A percentile compares a stretch with the other conserved stretches of the same genome.
Conservation (phyloP, 2,329 filamentous ascomycete genomes). For the Nannizziopsis arthrosporioides region DNA sequence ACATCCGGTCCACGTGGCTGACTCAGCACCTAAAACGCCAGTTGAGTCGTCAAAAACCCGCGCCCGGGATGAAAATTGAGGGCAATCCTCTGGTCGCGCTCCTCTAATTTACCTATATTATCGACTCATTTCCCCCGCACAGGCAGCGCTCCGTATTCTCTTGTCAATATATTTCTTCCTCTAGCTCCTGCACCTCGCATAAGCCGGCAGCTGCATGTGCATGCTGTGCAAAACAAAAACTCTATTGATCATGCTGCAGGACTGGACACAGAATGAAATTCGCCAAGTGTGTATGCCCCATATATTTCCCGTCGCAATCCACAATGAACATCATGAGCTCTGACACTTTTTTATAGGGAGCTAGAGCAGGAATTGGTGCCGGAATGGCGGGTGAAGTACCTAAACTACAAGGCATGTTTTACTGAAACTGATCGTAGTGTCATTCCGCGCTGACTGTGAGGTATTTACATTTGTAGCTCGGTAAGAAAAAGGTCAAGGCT, state of each 20-base stretch:
- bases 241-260: conserved; percentile 8
- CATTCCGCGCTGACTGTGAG: conserved; percentile 1
- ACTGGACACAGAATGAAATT: conserved; percentile 43
- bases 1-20: conserved; percentile 4
- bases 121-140: no score
- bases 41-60: no score
- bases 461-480: conserved; percentile 40
- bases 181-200: neutral
- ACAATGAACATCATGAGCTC: conserved; percentile 18
- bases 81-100: no score
- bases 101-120: no score
- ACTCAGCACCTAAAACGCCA: no score
- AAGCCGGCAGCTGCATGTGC: neutral
- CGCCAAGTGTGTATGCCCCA: conserved; percentile 40
- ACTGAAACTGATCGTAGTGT: neutral
- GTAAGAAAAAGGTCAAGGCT: conserved; percentile 87
- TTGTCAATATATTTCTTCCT: no score
- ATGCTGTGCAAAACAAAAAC: neutral
- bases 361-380: conserved; percentile 79
- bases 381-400: conserved; percentile 89
- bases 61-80: no score
- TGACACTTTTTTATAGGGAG: conserved; percentile 41
- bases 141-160: no score
- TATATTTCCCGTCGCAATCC: conserved; percentile 8
- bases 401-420: conserved; percentile 68